Percentiles rank a stretch among this genome's conserved stretches.
phyloP scores from a whole-genome alignment of 306 rosid species.

The Citrullus mucosospermus region DNA sequence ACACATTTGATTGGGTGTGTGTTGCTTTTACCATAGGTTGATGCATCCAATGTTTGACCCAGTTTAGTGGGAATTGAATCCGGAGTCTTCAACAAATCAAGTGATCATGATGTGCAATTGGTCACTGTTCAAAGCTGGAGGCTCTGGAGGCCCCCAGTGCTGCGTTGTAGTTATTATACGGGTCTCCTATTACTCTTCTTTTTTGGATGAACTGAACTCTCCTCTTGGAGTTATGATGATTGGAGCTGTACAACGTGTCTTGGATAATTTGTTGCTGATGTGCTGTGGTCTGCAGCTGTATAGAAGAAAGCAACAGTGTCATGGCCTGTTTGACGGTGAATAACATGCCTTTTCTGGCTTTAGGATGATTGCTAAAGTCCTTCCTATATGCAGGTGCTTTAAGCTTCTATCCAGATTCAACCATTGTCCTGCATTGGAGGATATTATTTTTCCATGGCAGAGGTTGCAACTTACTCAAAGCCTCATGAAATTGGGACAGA shows the following conservation, averaged over 20 bases:
- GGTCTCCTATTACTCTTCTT: slow-evolving; percentile 44
- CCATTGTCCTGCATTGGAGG: slow-evolving; percentile 19
- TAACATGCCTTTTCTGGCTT: slow-evolving; percentile 38
- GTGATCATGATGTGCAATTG: slow-evolving; percentile 42
- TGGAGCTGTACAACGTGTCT: slow-evolving; percentile 62
- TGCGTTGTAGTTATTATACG: slow-evolving; percentile 37
- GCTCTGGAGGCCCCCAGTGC: slow-evolving; percentile 48
- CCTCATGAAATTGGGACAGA: slow-evolving; percentile 30
- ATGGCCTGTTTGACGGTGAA: slow-evolving; percentile 57
- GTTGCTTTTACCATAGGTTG: slow-evolving; percentile 89
- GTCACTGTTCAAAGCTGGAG: slow-evolving; percentile 42
- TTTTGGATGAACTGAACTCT: slow-evolving; percentile 54
- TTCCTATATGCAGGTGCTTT: slow-evolving; percentile 60
- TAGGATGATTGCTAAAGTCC: slow-evolving; percentile 41
- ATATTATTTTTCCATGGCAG: slow-evolving; percentile 29
- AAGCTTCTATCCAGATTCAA: slow-evolving; percentile 24
- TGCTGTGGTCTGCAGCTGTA: slow-evolving; percentile 52
- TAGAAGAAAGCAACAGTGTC: slow-evolving; percentile 61
- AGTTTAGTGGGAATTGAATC: slow-evolving; percentile 69
- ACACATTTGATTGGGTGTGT: slow-evolving; percentile 67
- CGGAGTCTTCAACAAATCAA: slow-evolving; percentile 60
- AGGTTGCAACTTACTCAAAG: slow-evolving; percentile 36
- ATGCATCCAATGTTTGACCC: slow-evolving; percentile 44
- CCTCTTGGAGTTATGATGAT: slow-evolving; percentile 54
- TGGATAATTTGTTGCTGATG: slow-evolving; percentile 67